Conservation (phyloP, 148 eudicot species). For the Rhododendron griersonianum region DNA sequence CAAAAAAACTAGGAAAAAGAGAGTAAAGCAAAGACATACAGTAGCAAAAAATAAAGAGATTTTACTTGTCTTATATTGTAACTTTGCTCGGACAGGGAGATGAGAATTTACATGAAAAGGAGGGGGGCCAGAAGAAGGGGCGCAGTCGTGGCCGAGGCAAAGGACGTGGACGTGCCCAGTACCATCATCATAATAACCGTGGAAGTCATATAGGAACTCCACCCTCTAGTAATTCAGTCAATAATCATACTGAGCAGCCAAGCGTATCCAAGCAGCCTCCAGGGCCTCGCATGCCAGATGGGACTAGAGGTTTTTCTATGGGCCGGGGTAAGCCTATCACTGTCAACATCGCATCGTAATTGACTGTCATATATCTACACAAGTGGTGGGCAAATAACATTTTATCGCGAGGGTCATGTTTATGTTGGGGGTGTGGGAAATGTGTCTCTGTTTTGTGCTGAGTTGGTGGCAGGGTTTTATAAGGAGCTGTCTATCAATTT, state of each 20-base stretch:
- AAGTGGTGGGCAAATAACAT: background rate
- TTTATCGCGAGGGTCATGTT: background rate
- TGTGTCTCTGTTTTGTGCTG: background rate
- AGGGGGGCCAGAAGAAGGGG: conserved; percentile 61
- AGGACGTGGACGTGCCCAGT: conserved; percentile 65
- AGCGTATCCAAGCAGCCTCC: conserved; percentile 57
- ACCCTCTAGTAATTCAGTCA: conserved; percentile 23
- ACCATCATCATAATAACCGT: conserved; percentile 38
- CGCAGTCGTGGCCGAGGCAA: conserved; percentile 59
- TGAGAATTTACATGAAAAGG: conserved; percentile 48
- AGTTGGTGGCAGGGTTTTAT: conserved; percentile 12
- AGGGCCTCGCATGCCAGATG: conserved; percentile 99
- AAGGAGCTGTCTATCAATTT: conserved; percentile 11
- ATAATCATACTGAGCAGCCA: conserved; percentile 34
- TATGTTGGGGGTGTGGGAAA: conserved; percentile 3
- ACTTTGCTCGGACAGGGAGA: conserved; percentile 45
- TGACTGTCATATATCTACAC: background rate
- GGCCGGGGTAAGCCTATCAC: conserved; percentile 85
- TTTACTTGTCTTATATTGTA: background rate
- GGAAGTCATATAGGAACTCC: conserved; percentile 43
- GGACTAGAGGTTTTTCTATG: conserved; percentile 91
- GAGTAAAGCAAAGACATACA: background rate
- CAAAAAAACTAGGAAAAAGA: background rate
- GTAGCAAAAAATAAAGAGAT: background rate
- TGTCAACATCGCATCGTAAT: conserved; percentile 23